phyloP scores from a whole-genome alignment of 2,329 filamentous ascomycete species.

The Diaporthe batatas region DNA sequence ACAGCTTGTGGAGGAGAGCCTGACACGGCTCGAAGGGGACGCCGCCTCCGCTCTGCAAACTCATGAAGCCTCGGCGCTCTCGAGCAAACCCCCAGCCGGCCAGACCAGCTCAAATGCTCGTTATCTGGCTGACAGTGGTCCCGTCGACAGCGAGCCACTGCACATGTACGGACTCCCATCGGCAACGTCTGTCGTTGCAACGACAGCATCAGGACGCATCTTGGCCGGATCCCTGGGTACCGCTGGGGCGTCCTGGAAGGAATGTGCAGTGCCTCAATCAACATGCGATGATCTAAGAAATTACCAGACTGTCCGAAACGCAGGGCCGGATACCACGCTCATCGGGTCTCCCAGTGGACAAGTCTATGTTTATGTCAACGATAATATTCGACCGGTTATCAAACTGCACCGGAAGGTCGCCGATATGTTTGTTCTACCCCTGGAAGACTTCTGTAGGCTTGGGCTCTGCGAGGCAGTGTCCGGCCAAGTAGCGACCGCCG shows the following conservation, averaged over 20 bases:
- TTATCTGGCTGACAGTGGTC: background rate
- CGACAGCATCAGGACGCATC: conserved; percentile 72
- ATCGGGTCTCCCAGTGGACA: conserved; percentile 64
- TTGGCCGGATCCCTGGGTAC: conserved; percentile 59
- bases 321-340: conserved; percentile 56
- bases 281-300: conserved; percentile 56
- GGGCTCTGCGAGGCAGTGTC: background rate
- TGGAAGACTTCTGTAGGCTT: background rate
- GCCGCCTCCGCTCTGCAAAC: background rate
- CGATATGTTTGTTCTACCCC: conserved; percentile 61
- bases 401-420: conserved; percentile 63
- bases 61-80: background rate
- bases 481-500: conserved; percentile 51
- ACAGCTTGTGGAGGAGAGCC: conserved; percentile 56
- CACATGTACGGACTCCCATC: conserved; percentile 73
- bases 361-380: conserved; percentile 59
- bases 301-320: conserved; percentile 62
- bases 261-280: conserved; percentile 53
- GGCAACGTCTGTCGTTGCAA: conserved; percentile 64
- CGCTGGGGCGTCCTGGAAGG: conserved; percentile 56
- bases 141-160: conserved; percentile 28
- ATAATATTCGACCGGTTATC: conserved; percentile 52
- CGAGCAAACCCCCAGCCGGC: background rate
- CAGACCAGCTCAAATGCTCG: background rate
- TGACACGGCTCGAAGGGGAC: conserved; percentile 25